Conservation (phyloP, 129 eudicot genomes). For the Logfia minima region DNA sequence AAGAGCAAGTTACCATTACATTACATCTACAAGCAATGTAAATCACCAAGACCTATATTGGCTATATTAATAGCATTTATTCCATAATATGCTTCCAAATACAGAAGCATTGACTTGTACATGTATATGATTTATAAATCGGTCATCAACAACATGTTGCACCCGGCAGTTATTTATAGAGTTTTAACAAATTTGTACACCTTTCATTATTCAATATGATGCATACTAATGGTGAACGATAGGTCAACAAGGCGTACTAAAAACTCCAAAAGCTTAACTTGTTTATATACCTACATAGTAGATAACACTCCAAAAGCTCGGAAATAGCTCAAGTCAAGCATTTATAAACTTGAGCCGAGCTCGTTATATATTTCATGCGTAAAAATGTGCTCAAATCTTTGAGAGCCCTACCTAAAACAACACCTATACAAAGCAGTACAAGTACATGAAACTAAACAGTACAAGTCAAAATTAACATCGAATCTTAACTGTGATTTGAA, state of each 20-base stretch:
- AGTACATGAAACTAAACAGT: not conserved
- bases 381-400: not conserved
- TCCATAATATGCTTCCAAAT: not conserved
- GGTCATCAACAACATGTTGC: not conserved
- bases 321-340: too few relatives aligned
- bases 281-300: not conserved
- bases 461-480: too few relatives aligned
- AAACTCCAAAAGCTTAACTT: not conserved
- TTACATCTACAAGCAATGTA: not conserved
- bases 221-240: not conserved
- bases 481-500: not conserved
- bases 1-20: not conserved
- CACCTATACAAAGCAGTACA: not conserved
- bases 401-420: not conserved
- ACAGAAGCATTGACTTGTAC: not conserved
- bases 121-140: not conserved
- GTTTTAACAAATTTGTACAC: not conserved
- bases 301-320: not conserved
- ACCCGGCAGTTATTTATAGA: not conserved
- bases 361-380: too few relatives aligned
- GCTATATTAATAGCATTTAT: not conserved
- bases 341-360: not conserved
- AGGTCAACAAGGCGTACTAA: not conserved
- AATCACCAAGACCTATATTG: not conserved
- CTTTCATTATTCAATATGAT: not conserved